These are phyloP conservation scores for Eucommia ulmoides DNA, from an alignment of 257 asterid species.

Conservation along the genomic window DNA sequence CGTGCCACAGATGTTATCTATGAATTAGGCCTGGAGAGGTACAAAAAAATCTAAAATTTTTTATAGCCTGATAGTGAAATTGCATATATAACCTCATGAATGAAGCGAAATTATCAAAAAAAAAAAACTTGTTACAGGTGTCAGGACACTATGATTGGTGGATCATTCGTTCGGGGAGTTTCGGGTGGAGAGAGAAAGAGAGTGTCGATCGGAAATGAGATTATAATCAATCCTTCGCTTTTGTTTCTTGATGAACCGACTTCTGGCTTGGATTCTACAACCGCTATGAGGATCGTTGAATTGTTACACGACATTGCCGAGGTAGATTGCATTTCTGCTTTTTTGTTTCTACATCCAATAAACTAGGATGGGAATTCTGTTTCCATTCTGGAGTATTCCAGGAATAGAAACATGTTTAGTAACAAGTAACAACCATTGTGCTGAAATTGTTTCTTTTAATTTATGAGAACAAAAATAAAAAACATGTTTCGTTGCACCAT, in stretches of 20 bases:
- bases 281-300: slow-evolving; percentile 84
- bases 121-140: slow-evolving; percentile 40
- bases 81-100: no score
- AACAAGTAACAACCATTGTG: no score
- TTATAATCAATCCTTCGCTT: slow-evolving; percentile 76
- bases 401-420: no score
- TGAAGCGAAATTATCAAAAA: not conserved
- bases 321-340: slow-evolving; percentile 31
- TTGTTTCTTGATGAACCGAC: slow-evolving; percentile 93
- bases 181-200: slow-evolving; percentile 99
- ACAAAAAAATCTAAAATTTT: not conserved
- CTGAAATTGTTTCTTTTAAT: no score
- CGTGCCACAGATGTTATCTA: slow-evolving; percentile 69
- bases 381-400: no score
- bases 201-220: slow-evolving; percentile 87
- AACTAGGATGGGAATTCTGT: no score
- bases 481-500: no score
- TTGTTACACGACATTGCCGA: slow-evolving; percentile 75
- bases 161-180: slow-evolving; percentile 91
- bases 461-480: no score
- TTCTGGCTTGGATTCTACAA: slow-evolving; percentile 92
- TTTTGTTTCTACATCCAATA: no score
- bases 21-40: slow-evolving; percentile 88
- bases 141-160: slow-evolving; percentile 94
- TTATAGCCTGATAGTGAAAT: no score